A percentile compares a stretch with the other conserved stretches of the same genome.
phyloP scores from a whole-genome alignment of 176 grass and related monocot genomes.

The Ensete ventricosum region DNA sequence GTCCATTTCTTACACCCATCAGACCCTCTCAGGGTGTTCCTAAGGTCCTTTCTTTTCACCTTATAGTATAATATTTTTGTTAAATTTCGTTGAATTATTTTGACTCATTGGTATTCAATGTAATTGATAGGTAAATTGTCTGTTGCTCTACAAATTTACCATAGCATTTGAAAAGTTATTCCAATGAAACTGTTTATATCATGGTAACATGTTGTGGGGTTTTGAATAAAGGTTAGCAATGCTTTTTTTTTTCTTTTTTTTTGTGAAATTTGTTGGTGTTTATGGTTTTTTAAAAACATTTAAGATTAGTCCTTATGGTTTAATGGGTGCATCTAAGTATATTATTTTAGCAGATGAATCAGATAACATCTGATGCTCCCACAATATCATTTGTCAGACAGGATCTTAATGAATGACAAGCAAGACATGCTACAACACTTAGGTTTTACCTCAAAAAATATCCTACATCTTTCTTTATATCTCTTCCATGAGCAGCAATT shows the following conservation, averaged over 20 bases:
- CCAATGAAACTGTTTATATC: too few species aligned
- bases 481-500: not conserved
- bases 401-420: conserved; percentile 97
- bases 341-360: conserved; percentile 51
- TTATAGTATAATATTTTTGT: too few species aligned
- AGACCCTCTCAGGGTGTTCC: too few species aligned
- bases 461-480: not conserved
- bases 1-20: too few species aligned
- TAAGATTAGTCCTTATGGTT: too few species aligned
- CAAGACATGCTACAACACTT: conserved; percentile 73
- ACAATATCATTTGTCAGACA: conserved; percentile 93
- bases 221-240: not conserved
- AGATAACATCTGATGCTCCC: conserved; percentile 43
- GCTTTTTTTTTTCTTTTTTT: not conserved
- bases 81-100: too few species aligned
- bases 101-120: not conserved
- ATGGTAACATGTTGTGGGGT: too few species aligned
- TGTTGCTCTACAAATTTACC: too few species aligned
- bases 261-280: not conserved
- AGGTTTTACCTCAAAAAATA: conserved; percentile 13
- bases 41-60: not conserved
- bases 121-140: conserved; percentile 3
- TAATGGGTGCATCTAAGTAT: conserved; percentile 5
- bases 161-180: too few species aligned
- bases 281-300: too few species aligned